Percentiles rank a stretch among this genome's conserved stretches.
These are phyloP conservation scores for Coniferiporia weirii DNA, from an alignment of 1,284 basidiomycete species.

Conservation along the genomic window DNA sequence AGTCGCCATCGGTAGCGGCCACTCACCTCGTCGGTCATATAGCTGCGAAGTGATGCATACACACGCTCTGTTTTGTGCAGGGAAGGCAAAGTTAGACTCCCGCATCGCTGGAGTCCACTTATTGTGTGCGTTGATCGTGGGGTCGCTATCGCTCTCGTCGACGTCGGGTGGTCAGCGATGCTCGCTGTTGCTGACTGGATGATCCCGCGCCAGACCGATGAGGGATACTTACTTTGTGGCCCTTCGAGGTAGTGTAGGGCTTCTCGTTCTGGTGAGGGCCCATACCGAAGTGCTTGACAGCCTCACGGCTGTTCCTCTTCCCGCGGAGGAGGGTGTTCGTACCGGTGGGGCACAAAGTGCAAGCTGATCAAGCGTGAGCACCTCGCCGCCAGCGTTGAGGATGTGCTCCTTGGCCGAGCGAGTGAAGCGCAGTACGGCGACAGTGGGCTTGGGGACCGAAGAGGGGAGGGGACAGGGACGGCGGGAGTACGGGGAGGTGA, in stretches of 20 bases:
- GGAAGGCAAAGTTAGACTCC: conserved; percentile 95
- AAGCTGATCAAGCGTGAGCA: conserved; percentile 94
- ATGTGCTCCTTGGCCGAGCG: conserved; percentile 91
- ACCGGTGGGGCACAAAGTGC: conserved; percentile 92
- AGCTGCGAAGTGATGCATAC: conserved; percentile 93
- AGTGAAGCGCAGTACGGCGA: conserved; percentile 96
- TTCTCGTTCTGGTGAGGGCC: conserved; percentile 92
- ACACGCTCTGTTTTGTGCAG: conserved; percentile 91
- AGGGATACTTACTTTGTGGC: conserved; percentile 69
- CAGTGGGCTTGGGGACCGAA: conserved; percentile 88
- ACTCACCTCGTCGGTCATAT: conserved; percentile 91
- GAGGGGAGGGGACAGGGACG: too few species aligned
- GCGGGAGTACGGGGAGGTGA: too few species aligned
- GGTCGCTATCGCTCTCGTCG: neutral
- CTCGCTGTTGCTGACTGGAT: neutral
- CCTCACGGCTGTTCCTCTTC: conserved; percentile 90
- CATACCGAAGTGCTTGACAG: conserved; percentile 96
- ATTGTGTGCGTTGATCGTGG: neutral
- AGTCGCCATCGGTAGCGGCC: conserved; percentile 3
- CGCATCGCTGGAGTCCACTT: conserved; percentile 54
- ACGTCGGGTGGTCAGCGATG: neutral
- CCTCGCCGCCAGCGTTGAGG: conserved; percentile 92
- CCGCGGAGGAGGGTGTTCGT: conserved; percentile 93
- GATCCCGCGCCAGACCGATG: too few species aligned
- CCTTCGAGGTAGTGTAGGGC: conserved; percentile 91